Conservation (phyloP, 106 monocot species). For the Apostasia shenzhenica region DNA sequence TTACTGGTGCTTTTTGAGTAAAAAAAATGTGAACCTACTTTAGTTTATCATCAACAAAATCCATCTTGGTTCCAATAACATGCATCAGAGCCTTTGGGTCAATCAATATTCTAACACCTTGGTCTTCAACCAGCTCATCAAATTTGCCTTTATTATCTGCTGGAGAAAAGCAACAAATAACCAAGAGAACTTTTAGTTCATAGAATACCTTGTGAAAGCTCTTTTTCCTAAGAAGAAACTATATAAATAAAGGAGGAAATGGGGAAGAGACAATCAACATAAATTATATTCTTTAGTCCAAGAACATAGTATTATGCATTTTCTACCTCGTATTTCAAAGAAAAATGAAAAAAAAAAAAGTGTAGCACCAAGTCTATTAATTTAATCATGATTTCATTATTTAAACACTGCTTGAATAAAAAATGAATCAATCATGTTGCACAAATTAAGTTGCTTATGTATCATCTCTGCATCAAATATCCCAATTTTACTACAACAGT, state of each 20-base stretch:
- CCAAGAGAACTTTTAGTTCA: not conserved
- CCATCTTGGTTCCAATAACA: slow-evolving; percentile 94
- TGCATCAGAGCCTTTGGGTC: slow-evolving; percentile 98
- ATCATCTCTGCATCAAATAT: too few relatives aligned
- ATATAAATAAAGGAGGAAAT: not conserved
- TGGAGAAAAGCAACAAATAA: not conserved
- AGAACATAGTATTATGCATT: too few relatives aligned
- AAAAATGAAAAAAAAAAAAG: too few relatives aligned
- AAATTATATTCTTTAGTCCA: not conserved
- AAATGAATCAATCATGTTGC: too few relatives aligned
- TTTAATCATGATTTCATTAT: too few relatives aligned
- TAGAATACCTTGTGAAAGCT: not conserved
- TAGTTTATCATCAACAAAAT: slow-evolving; percentile 85
- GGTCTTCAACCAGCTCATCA: slow-evolving; percentile 89
- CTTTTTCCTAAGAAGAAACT: not conserved
- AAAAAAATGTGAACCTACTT: slow-evolving; percentile 32
- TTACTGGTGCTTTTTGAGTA: not conserved
- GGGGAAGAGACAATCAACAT: not conserved
- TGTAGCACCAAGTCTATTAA: too few relatives aligned
- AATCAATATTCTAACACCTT: slow-evolving; percentile 85
- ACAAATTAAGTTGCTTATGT: too few relatives aligned
- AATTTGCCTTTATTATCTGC: slow-evolving; percentile 84
- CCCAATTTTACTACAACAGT: too few relatives aligned
- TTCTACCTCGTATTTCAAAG: too few relatives aligned
- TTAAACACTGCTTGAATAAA: too few relatives aligned